These are phyloP conservation scores for Talaromyces sp. DNA, from an alignment of 2,329 filamentous ascomycete genomes.

Conservation along the genomic window DNA sequence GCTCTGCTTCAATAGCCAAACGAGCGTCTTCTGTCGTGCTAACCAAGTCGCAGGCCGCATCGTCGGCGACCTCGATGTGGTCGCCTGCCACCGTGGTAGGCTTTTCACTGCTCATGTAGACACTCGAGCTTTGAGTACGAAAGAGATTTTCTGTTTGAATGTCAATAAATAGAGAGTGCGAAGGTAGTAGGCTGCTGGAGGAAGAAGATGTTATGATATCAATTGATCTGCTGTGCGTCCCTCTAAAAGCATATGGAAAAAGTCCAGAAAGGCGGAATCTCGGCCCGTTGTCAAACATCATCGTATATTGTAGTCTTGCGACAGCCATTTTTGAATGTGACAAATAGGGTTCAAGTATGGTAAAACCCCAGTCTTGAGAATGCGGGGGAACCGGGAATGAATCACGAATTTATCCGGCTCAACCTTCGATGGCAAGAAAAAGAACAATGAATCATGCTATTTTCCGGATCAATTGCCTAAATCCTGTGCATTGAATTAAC, in stretches of 20 bases:
- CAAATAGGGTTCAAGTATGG: neutral
- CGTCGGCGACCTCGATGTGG: slow-evolving; percentile 14
- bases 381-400: neutral
- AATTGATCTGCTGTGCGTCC: neutral
- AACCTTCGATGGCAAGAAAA: neutral
- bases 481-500: neutral
- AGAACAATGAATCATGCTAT: neutral
- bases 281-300: neutral
- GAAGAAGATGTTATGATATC: neutral
- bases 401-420: neutral
- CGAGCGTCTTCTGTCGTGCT: slow-evolving; percentile 27
- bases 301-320: neutral
- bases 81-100: neutral
- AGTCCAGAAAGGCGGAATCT: neutral
- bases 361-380: neutral
- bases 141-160: neutral
- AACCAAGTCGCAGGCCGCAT: slow-evolving; percentile 11
- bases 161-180: neutral
- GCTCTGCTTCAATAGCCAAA: slow-evolving; percentile 42
- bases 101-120: slow-evolving; percentile 5
- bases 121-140: neutral
- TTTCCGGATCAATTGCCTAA: neutral
- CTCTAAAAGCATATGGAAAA: neutral
- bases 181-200: neutral
- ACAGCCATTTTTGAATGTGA: neutral